Conservation (phyloP, 1,284 basidiomycete species). For the Cryptococcus sp. region DNA sequence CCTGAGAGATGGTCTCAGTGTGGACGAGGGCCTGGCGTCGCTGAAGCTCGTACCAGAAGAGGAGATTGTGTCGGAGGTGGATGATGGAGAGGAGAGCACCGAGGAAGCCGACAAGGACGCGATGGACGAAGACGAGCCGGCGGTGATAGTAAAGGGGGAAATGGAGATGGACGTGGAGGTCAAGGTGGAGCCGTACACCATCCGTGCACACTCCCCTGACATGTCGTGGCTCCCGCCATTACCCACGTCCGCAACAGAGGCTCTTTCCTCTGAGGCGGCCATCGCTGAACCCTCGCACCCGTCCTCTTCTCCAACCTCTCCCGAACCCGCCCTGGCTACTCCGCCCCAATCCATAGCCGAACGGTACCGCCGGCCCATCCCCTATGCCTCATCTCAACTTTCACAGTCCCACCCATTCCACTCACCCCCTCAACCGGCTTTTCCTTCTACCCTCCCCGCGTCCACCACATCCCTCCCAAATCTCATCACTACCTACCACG, state of each 20-base stretch:
- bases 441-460: constrained; percentile 8
- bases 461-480: constrained; percentile 34
- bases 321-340: background rate
- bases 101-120: constrained; percentile 8
- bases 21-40: constrained; percentile 25
- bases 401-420: constrained; percentile 24
- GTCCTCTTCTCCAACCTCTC: background rate
- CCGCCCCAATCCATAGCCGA: constrained; percentile 34
- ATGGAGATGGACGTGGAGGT: constrained; percentile 15
- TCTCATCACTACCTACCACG: constrained; percentile 31
- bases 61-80: constrained; percentile 8
- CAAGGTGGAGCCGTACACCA: constrained; percentile 6
- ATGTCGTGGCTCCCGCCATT: constrained; percentile 40
- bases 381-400: constrained; percentile 35
- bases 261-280: background rate
- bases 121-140: constrained; percentile 9
- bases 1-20: constrained; percentile 26
- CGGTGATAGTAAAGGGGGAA: background rate
- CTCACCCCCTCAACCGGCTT: constrained; percentile 21
- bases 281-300: background rate
- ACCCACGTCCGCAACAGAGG: constrained; percentile 13
- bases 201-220: constrained; percentile 21
- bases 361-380: constrained; percentile 33
- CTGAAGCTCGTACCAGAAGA: constrained; percentile 27
- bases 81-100: constrained; percentile 3